Evolutionary conservation across 768 basidiomycete genomes (phyloP).

Genomic region (Mycena indigotica): DNA sequence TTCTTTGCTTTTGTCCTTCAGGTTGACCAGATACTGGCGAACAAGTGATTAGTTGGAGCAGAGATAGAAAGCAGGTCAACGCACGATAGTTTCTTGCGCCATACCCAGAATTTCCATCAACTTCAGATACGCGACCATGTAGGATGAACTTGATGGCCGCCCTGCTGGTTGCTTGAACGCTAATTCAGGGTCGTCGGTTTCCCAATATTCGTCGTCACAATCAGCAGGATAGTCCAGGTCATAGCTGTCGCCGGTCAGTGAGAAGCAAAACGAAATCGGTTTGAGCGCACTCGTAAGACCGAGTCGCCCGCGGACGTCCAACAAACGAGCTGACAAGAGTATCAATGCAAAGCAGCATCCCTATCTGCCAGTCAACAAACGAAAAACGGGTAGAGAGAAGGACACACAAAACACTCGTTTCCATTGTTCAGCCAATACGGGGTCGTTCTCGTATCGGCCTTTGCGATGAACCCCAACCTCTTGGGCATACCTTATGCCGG

Average conservation of each 20-base stretch:
- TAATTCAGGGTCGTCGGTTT: slow-evolving; percentile 44
- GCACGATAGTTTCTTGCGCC: slow-evolving; percentile 61
- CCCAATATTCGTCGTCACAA: slow-evolving; percentile 52
- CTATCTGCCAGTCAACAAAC: slow-evolving; percentile 1
- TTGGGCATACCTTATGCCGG: slow-evolving; percentile 59
- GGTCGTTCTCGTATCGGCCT: slow-evolving; percentile 30
- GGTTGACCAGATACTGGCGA: slow-evolving; percentile 59
- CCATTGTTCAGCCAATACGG: slow-evolving; percentile 51
- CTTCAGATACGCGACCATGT: slow-evolving; percentile 55
- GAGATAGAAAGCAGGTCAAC: slow-evolving; percentile 26
- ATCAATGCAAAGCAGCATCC: slow-evolving; percentile 27
- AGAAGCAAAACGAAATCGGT: background rate
- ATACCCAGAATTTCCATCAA: slow-evolving; percentile 64
- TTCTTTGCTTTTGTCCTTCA: slow-evolving; percentile 27
- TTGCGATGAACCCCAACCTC: slow-evolving; percentile 59
- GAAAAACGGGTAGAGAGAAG: background rate
- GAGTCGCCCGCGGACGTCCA: slow-evolving; percentile 60
- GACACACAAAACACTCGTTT: slow-evolving; percentile 53
- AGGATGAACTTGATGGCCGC: slow-evolving; percentile 54
- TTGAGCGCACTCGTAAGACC: slow-evolving; percentile 55
- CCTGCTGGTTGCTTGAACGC: slow-evolving; percentile 66
- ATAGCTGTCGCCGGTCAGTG: slow-evolving; percentile 42
- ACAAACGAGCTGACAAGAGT: slow-evolving; percentile 37
- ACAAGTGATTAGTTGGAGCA: background rate
- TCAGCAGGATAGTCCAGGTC: slow-evolving; percentile 73